Conservation (phyloP, 73 alveolate species). For the Breviolum minutum region DNA sequence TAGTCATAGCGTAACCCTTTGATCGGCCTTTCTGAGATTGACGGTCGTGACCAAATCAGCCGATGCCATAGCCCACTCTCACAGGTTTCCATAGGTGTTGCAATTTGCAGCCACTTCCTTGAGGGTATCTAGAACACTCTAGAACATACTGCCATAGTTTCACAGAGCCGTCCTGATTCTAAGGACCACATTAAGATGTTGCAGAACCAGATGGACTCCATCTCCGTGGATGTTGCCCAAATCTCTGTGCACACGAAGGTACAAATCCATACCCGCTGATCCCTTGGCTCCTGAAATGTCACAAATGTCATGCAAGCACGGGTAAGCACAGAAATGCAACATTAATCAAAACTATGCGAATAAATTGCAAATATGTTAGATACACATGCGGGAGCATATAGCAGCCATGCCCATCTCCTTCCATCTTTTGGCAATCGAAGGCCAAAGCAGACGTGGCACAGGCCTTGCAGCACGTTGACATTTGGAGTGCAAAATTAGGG, state of each 20-base stretch:
- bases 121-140: background rate
- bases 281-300: background rate
- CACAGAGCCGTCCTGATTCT: background rate
- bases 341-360: no score
- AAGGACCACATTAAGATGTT: constrained; percentile 70
- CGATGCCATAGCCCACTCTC: no score
- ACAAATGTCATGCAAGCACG: no score
- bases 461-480: constrained; percentile 50
- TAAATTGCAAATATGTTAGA: no score
- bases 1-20: no score
- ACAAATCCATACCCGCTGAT: background rate
- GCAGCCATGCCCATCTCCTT: no score
- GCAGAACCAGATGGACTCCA: constrained; percentile 45
- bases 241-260: constrained; percentile 28
- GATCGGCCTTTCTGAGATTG: no score
- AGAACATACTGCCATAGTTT: background rate
- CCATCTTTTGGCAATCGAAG: background rate
- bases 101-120: background rate
- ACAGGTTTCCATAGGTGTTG: background rate
- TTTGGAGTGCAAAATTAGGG: background rate
- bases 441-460: constrained; percentile 52
- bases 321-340: no score
- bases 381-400: no score
- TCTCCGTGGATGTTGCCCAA: constrained; percentile 39
- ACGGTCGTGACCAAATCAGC: no score